Evolutionary conservation across 2,329 filamentous ascomycete species (phyloP), one percentile per base, ranked within the genome.

Genomic region (Nectriaceae sp.): DNA sequence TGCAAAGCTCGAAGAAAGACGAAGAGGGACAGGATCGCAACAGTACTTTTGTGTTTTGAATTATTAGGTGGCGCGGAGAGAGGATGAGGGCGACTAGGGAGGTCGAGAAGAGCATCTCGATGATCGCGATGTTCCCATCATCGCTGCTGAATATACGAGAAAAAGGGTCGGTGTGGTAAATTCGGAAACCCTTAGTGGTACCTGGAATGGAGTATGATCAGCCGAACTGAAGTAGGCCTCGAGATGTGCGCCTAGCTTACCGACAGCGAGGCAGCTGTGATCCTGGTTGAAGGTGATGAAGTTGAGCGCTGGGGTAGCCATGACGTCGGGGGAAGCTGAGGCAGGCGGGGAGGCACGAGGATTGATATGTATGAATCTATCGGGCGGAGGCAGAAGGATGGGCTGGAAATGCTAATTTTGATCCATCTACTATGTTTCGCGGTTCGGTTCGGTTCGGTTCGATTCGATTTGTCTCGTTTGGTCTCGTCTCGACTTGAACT

Each of bases 241-340:
- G 26, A 47, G 39, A 29, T 36, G 44, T 20, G 39, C 21, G 44
- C 44, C 22, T 19, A 47, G 72, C 86, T 66, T 77, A 91, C 90
- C 93, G 61, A 99, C 92, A 75, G 93, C 93, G 57, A 99, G 80
- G 71, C 93, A 93, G 80, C 89, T 96, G 76, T 96, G 91, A 77
- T 99, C 94, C 78, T 99, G 94, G 73, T 99, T 99, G 74, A 97
- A 99, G 36, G 93, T 97, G 64, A 99, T 90, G 74, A 96, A 99
- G 73, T 99, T 99, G 77, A 97, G 90, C 41, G 84, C 75, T 69
- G 87, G 85, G 56, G 67, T 79, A 55, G 85, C 74, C 85, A 90
- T 90, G 52, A 60, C 75, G 65, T 31, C 18, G 22, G 36, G 13
- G 21, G 33, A 49, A 20, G 33, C 21, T 38, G 18, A 35, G 10